Conservation (phyloP, 1,284 basidiomycete genomes). For the Trichosporon asahii region DNA sequence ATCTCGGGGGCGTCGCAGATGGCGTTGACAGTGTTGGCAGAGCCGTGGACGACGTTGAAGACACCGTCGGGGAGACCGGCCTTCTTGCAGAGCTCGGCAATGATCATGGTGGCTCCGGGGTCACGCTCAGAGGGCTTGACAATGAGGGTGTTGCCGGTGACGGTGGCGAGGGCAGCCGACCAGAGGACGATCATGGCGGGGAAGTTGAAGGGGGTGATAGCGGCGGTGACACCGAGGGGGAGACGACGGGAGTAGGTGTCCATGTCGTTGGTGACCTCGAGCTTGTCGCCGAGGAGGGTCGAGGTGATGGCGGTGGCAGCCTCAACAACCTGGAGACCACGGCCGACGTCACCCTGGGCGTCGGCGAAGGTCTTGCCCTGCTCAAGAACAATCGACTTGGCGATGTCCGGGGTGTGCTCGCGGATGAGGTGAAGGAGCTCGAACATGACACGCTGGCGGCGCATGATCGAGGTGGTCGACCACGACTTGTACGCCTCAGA, state of each 20-base stretch:
- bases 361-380: conserved; percentile 88
- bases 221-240: conserved; percentile 64
- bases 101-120: conserved; percentile 95
- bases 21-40: conserved; percentile 82
- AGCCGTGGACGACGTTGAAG: conserved; percentile 85
- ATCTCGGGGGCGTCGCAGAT: conserved; percentile 89
- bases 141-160: conserved; percentile 77
- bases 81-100: conserved; percentile 85
- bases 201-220: conserved; percentile 78
- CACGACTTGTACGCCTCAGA: conserved; percentile 85
- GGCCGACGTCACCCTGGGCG: conserved; percentile 89
- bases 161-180: conserved; percentile 70
- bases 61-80: conserved; percentile 72
- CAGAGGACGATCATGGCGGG: conserved; percentile 89
- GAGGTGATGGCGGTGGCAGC: conserved; percentile 78
- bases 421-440: conserved; percentile 82
- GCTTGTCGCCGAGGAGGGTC: conserved; percentile 79
- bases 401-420: conserved; percentile 61
- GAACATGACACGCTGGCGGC: conserved; percentile 82
- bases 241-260: conserved; percentile 63
- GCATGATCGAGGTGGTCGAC: conserved; percentile 79
- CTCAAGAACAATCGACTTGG: conserved; percentile 67
- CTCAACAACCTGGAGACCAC: conserved; percentile 86
- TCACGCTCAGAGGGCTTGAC: conserved; percentile 96
- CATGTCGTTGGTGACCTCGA: conserved; percentile 97